phyloP scores from a whole-genome alignment of 495 filamentous ascomycete species.

The Penicillium robsamsonii region DNA sequence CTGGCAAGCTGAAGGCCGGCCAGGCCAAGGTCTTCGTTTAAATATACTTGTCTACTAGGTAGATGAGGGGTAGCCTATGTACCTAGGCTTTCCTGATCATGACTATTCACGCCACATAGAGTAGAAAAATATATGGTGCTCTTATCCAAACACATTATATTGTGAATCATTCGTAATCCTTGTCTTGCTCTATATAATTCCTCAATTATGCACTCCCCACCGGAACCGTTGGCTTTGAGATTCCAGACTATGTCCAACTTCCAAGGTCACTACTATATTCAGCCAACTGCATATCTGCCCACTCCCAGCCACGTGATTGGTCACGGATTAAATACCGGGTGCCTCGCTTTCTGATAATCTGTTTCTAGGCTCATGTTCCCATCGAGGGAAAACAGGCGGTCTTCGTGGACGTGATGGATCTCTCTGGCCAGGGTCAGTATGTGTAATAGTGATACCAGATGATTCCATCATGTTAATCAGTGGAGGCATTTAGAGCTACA shows the following conservation, averaged over 20 bases:
- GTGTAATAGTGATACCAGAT: background rate
- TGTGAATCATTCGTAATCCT: background rate
- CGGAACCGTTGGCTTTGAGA: background rate
- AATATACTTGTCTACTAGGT: constrained; percentile 7
- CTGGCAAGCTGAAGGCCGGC: constrained; percentile 79
- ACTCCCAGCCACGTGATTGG: constrained; percentile 1
- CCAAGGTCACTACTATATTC: background rate
- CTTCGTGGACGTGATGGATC: background rate
- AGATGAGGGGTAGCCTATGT: constrained; percentile 4
- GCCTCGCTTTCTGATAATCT: background rate
- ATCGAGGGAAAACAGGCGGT: too few species aligned
- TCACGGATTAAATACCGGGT: background rate
- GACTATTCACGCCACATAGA: constrained; percentile 15
- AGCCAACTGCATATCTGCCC: constrained; percentile 2
- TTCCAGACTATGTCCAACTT: background rate
- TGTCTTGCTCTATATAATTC: background rate
- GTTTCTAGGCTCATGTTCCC: background rate
- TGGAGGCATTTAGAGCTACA: background rate
- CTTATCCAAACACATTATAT: background rate
- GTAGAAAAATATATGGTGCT: constrained; percentile 10
- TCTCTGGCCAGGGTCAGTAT: background rate
- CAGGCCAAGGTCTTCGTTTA: constrained; percentile 60
- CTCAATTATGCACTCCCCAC: background rate
- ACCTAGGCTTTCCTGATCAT: constrained; percentile 8
- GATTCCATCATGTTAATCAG: background rate